Base-by-base conservation (phyloP, 176 grass and related monocot species). In the Eremochloa ophiuroides region DNA sequence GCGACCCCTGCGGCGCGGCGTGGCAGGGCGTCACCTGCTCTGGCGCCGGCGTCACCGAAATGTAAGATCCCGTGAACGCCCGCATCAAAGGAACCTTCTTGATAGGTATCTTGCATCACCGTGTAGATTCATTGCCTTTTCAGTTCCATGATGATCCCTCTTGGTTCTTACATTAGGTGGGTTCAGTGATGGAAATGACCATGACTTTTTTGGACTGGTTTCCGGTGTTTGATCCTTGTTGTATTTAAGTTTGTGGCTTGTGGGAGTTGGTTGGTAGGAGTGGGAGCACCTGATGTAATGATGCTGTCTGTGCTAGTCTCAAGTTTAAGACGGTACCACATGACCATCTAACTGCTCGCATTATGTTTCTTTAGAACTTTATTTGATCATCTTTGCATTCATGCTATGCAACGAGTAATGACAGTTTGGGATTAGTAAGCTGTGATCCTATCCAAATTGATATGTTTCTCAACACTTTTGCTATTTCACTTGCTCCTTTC, bases 21-120 rank as follows among this genome's bases (percentile, higher is more conserved):
- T 99, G 97, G 97, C 90, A 93, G 76, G 97, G 97, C 85, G 61
- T 99, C 74, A 78, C 89, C 40, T 99, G 97, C 83, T 93, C 89
- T 76, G 93, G 91, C 35, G 88, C 97, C 7, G 86, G 91, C 62
- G 91, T 99, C 82, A 96, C 88, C 77, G 90, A 84, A 66, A 93
- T 99, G 97, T 99, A 92, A 62, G 58, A 85, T 86, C 68, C 76
- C 73, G 26, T 61, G 39, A 27, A 34, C 76, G 29, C 62, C 34
- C 25, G 11, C 48, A 60, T 67, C 50, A 2, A 76, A 69, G 62
- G 28, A 39, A 39, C 33, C 62, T 51, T 39, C 6, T 25, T 68
- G 9, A 23, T 61, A 26, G 53, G 53, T 59, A 59, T 59, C 73
- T 86, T 73, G 46, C 73, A 41, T 37, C 20, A 3, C 63, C 48